phyloP scores from a whole-genome alignment of 2,329 filamentous ascomycete species.

The Knufia petricola region DNA sequence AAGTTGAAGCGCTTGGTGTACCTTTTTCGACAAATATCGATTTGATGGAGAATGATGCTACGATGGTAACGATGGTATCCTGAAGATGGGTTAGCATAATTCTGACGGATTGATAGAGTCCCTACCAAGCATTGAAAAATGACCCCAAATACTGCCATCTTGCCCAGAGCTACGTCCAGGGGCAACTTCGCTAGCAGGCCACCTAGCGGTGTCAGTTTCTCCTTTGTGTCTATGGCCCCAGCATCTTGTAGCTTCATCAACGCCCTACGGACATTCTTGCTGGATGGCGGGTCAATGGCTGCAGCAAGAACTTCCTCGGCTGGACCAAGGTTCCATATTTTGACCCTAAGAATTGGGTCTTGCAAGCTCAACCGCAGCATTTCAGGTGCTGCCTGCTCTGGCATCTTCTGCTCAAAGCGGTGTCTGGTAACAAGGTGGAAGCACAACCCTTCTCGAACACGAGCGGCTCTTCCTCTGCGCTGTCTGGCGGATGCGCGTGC shows the following conservation, averaged over 20 bases:
- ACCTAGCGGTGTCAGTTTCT: conserved; percentile 80
- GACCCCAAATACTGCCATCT: conserved; percentile 76
- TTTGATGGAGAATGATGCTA: conserved; percentile 87
- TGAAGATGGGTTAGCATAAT: conserved; percentile 2
- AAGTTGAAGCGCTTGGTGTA: conserved; percentile 64
- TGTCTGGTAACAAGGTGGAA: conserved; percentile 93
- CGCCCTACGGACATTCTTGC: conserved; percentile 85
- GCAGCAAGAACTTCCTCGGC: conserved; percentile 83
- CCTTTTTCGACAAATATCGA: conserved; percentile 56
- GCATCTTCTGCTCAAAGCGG: conserved; percentile 62
- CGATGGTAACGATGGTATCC: conserved; percentile 83
- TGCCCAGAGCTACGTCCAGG: conserved; percentile 87
- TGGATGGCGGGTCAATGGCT: conserved; percentile 79
- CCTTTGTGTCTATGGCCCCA: conserved; percentile 67
- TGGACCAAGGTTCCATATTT: conserved; percentile 90
- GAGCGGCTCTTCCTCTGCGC: conserved; percentile 80
- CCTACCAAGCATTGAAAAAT: conserved; percentile 68
- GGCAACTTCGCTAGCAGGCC: conserved; percentile 79
- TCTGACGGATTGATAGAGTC: neutral
- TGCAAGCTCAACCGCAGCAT: conserved; percentile 91
- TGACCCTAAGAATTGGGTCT: conserved; percentile 89
- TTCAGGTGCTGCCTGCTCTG: conserved; percentile 89
- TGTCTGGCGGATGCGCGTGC: conserved; percentile 94
- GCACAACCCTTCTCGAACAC: conserved; percentile 89
- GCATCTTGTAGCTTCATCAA: conserved; percentile 92